A percentile compares a stretch with the other conserved stretches of the same genome.
Evolutionary conservation across 495 filamentous ascomycete genomes (phyloP).

Genomic region (Arthonia radiata): DNA sequence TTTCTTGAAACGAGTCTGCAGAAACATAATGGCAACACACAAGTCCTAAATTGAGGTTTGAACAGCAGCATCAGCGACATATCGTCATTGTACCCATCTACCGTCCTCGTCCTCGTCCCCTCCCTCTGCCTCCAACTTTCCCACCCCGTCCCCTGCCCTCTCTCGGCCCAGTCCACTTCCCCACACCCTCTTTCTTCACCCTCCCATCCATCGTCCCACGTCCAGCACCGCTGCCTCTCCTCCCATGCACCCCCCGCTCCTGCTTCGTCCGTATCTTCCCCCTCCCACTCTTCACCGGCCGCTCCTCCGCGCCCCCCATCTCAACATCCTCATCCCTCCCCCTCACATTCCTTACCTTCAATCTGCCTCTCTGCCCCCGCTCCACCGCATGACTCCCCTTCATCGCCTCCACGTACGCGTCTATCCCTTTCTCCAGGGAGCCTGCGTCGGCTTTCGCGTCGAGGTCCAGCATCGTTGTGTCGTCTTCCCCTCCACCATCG

Average conservation of each 20-base stretch:
- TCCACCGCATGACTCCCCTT: slow-evolving; percentile 59
- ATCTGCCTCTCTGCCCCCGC: slow-evolving; percentile 56
- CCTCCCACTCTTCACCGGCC: slow-evolving; percentile 22
- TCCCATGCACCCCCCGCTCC: slow-evolving; percentile 22
- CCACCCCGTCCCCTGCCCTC: no score
- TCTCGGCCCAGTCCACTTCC: slow-evolving; percentile 5
- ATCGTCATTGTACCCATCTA: no score
- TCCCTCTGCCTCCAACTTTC: no score
- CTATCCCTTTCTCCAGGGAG: slow-evolving; percentile 35
- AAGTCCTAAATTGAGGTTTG: no score
- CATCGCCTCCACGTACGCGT: slow-evolving; percentile 80
- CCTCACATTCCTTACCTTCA: slow-evolving; percentile 63
- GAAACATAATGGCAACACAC: no score
- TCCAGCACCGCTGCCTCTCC: slow-evolving; percentile 1
- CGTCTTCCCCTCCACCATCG: slow-evolving; percentile 20
- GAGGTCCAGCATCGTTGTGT: no score
- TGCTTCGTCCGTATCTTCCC: slow-evolving; percentile 47
- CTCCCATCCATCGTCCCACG: slow-evolving; percentile 13
- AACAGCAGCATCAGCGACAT: no score
- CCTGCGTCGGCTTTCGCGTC: slow-evolving; percentile 17
- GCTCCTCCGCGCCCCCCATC: slow-evolving; percentile 35
- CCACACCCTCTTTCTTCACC: slow-evolving; percentile 17
- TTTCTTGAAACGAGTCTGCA: no score
- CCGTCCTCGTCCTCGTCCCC: no score
- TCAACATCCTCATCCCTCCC: slow-evolving; percentile 30